Evolutionary conservation across 805 yeast genomes (phyloP).

Genomic region (Lipomyces spencermartinsiae): DNA sequence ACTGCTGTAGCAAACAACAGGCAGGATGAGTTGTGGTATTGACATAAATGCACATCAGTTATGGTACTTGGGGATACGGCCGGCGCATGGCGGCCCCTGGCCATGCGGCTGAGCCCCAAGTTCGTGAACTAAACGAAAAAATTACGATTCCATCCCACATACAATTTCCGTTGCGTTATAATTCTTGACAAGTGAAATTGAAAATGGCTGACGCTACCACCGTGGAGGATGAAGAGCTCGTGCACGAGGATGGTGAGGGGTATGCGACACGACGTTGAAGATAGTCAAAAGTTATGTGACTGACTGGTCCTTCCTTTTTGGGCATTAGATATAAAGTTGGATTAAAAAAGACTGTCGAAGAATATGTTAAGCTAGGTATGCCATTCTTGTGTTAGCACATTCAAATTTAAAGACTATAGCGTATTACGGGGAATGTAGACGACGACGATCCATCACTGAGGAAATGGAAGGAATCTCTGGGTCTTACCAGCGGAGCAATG

Average conservation of each 20-base stretch:
- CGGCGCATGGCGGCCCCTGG: too few relatives aligned
- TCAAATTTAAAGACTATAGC: not conserved
- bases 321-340: constrained; percentile 58
- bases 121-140: too few relatives aligned
- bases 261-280: constrained; percentile 1
- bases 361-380: constrained; percentile 65
- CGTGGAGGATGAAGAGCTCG: constrained; percentile 31
- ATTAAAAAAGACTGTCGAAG: constrained; percentile 78
- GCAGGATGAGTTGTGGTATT: too few relatives aligned
- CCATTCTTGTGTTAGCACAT: not conserved
- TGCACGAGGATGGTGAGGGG: constrained; percentile 25
- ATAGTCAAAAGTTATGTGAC: not conserved
- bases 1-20: too few relatives aligned
- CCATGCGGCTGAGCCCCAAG: too few relatives aligned
- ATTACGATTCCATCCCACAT: too few relatives aligned
- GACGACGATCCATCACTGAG: constrained; percentile 89
- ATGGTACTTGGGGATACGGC: too few relatives aligned
- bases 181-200: not conserved
- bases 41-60: too few relatives aligned
- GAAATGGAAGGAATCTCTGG: constrained; percentile 90
- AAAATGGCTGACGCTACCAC: not conserved
- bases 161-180: not conserved
- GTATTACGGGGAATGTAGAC: constrained; percentile 50
- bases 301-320: constrained; percentile 2
- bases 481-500: constrained; percentile 51